These are phyloP conservation scores for Boletellus ananiceps DNA, from an alignment of 768 basidiomycete genomes.

Conservation along the genomic window DNA sequence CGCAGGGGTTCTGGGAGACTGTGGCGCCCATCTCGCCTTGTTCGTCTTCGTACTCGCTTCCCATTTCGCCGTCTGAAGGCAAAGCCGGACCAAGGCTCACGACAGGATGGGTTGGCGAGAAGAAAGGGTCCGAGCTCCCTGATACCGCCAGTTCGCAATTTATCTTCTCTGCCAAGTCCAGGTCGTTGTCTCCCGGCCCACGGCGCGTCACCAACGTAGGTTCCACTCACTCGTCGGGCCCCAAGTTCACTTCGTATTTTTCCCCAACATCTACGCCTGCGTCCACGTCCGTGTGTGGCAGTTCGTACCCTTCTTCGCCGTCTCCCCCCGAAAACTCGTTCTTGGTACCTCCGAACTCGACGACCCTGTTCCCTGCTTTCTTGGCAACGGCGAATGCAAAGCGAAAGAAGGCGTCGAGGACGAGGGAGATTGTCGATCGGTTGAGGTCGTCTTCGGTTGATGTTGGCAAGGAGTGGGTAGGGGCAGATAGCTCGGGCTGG, in stretches of 20 bases:
- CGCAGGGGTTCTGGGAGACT: conserved; percentile 29
- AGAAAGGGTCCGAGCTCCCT: background rate
- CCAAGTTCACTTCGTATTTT: conserved; percentile 3
- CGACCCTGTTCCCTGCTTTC: conserved; percentile 23
- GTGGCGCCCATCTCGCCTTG: conserved; percentile 14
- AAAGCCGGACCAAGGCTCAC: background rate
- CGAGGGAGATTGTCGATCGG: conserved; percentile 29
- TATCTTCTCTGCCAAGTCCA: conserved; percentile 7
- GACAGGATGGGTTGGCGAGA: conserved; percentile 7
- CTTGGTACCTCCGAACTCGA: conserved; percentile 4
- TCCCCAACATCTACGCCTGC: conserved; percentile 9
- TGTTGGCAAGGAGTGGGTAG: conserved; percentile 12
- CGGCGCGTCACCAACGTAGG: background rate
- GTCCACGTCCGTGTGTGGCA: conserved; percentile 6
- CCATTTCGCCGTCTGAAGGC: conserved; percentile 14
- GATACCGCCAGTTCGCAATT: background rate
- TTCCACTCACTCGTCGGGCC: conserved; percentile 12
- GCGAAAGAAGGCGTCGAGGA: conserved; percentile 24
- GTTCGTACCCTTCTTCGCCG: conserved; percentile 7
- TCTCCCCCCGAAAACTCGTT: background rate
- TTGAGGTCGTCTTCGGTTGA: conserved; percentile 26
- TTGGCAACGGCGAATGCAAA: conserved; percentile 17
- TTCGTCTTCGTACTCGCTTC: conserved; percentile 14
- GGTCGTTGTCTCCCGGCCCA: conserved; percentile 16
- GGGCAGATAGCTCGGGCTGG: conserved; percentile 14